Conservation (phyloP, 2,329 filamentous ascomycete species). For the Trichoderma gracile region DNA sequence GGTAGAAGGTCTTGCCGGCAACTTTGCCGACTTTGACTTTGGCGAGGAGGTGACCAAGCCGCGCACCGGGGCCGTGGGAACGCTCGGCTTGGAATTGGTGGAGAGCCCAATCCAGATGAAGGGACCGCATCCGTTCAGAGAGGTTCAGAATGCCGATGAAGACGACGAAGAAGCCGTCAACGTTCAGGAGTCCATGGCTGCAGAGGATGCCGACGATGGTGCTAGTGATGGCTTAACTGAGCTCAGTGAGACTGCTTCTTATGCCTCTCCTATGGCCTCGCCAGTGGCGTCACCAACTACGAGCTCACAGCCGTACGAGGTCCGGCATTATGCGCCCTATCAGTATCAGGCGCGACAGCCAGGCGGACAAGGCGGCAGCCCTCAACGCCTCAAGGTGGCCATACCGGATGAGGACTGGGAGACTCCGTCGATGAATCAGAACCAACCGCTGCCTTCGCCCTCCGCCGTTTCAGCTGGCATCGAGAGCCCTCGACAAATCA, state of each 20-base stretch:
- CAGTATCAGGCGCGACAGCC: neutral
- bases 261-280: neutral
- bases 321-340: neutral
- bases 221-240: neutral
- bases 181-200: neutral
- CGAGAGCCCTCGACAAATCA: slow-evolving; percentile 17
- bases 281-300: neutral
- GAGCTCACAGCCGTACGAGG: neutral
- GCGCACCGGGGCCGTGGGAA: slow-evolving; percentile 14
- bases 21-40: slow-evolving; percentile 44
- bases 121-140: slow-evolving; percentile 17
- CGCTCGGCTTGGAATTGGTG: slow-evolving; percentile 22
- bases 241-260: neutral
- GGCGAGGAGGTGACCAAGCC: slow-evolving; percentile 36
- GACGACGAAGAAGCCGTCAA: neutral
- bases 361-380: neutral
- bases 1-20: slow-evolving; percentile 41
- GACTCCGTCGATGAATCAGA: neutral
- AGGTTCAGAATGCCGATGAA: neutral
- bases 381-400: slow-evolving; percentile 7
- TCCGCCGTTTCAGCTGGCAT: slow-evolving; percentile 12
- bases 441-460: slow-evolving; percentile 9
- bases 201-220: neutral
- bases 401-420: slow-evolving; percentile 1
- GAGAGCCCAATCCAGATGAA: slow-evolving; percentile 25